These are phyloP conservation scores for Barnettozyma siamensis DNA, from an alignment of 805 yeast species.

Conservation along the genomic window DNA sequence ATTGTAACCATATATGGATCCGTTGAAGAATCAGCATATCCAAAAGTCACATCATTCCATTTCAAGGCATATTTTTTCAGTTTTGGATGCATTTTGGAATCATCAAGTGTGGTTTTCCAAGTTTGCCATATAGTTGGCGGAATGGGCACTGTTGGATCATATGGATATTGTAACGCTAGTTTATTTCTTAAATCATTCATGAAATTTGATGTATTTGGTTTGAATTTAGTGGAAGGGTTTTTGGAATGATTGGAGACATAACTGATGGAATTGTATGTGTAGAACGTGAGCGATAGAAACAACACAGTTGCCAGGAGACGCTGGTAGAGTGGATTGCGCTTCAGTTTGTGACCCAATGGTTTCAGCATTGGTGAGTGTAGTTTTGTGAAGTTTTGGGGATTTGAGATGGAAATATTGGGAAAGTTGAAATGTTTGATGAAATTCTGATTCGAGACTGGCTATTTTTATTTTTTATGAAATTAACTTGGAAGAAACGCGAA, in stretches of 20 bases:
- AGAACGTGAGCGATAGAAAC: background rate
- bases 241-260: background rate
- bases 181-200: slow-evolving; percentile 28
- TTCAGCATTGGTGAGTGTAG: background rate
- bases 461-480: no score
- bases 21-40: slow-evolving; percentile 39
- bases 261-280: slow-evolving; percentile 6
- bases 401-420: no score
- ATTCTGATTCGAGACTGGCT: no score
- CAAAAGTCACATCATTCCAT: slow-evolving; percentile 63
- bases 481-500: no score
- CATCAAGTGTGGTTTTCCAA: slow-evolving; percentile 69
- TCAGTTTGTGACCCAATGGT: background rate
- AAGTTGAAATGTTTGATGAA: no score
- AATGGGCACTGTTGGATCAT: slow-evolving; percentile 54
- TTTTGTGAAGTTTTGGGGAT: no score
- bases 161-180: slow-evolving; percentile 68
- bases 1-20: background rate
- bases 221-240: no score
- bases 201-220: background rate
- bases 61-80: slow-evolving; percentile 46
- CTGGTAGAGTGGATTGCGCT: slow-evolving; percentile 1
- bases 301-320: background rate
- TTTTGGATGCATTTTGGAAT: slow-evolving; percentile 22
- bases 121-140: slow-evolving; percentile 91